Conservation (phyloP, 495 filamentous ascomycete genomes). For the Penicillium argentinense region DNA sequence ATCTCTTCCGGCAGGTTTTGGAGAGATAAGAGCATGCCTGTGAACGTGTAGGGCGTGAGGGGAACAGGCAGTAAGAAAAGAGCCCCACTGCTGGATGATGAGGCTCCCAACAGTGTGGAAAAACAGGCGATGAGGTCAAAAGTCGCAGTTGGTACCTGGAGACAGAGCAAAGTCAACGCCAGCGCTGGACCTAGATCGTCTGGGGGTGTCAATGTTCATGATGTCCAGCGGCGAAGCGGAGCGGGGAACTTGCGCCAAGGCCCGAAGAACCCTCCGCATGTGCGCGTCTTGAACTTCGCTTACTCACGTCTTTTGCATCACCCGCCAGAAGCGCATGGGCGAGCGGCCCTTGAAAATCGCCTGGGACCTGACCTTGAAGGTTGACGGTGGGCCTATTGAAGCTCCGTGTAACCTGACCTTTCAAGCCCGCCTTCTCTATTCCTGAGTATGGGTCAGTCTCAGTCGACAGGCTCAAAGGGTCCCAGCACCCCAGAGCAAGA, state of each 20-base stretch:
- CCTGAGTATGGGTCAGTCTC: slow-evolving; percentile 72
- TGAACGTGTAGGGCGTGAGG: background rate
- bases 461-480: slow-evolving; percentile 57
- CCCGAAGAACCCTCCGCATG: background rate
- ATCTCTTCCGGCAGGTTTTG: slow-evolving; percentile 69
- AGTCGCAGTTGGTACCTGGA: too few relatives aligned
- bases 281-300: background rate
- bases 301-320: background rate
- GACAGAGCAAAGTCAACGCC: slow-evolving; percentile 10
- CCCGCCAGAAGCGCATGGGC: too few relatives aligned
- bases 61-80: background rate
- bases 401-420: background rate
- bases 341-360: too few relatives aligned
- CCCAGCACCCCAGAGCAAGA: slow-evolving; percentile 18
- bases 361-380: background rate
- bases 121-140: background rate
- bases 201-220: slow-evolving; percentile 1
- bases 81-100: background rate
- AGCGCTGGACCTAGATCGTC: slow-evolving; percentile 8
- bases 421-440: background rate
- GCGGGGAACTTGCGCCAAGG: background rate
- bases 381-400: background rate
- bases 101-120: too few relatives aligned
- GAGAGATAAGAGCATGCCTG: slow-evolving; percentile 42
- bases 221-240: background rate